Percentiles rank a stretch among this genome's conserved stretches.
These are phyloP conservation scores for Persicaria tinctoria DNA, from an alignment of 148 eudicot genomes.

Conservation along the genomic window DNA sequence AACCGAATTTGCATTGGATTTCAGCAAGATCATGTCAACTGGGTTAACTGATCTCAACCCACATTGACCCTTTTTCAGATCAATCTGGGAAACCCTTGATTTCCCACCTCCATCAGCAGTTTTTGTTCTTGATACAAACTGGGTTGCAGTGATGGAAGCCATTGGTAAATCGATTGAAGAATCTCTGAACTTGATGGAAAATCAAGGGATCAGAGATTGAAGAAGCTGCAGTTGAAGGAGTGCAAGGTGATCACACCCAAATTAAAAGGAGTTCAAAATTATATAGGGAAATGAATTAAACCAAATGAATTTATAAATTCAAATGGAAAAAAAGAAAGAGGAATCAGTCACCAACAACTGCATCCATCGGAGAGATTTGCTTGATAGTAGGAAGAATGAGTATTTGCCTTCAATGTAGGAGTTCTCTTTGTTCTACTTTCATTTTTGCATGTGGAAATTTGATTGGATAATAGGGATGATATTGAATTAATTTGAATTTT, in stretches of 20 bases:
- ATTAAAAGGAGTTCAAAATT: neutral
- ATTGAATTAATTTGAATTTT: too few relatives aligned
- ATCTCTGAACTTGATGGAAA: neutral
- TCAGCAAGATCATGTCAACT: slow-evolving; percentile 8
- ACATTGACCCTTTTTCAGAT: slow-evolving; percentile 7
- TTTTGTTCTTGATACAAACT: slow-evolving; percentile 8
- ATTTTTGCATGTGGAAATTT: neutral
- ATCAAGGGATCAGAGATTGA: neutral
- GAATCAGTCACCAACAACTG: neutral
- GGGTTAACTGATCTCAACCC: slow-evolving; percentile 3
- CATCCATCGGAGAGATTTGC: neutral
- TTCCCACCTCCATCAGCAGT: neutral
- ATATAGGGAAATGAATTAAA: neutral
- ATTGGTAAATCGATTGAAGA: slow-evolving; percentile 1
- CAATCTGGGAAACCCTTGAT: neutral
- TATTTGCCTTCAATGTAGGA: neutral
- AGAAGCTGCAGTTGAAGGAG: neutral
- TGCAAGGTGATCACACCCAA: neutral
- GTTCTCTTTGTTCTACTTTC: neutral
- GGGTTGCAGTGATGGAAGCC: slow-evolving; percentile 5
- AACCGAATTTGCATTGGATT: neutral
- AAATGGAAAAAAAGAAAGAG: too few relatives aligned
- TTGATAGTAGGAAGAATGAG: neutral
- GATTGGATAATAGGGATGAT: neutral
- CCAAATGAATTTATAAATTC: neutral